Evolutionary conservation across 805 yeast genomes (phyloP), one percentile per base, ranked within the genome.

Genomic region (Metschnikowia arizonensis): DNA sequence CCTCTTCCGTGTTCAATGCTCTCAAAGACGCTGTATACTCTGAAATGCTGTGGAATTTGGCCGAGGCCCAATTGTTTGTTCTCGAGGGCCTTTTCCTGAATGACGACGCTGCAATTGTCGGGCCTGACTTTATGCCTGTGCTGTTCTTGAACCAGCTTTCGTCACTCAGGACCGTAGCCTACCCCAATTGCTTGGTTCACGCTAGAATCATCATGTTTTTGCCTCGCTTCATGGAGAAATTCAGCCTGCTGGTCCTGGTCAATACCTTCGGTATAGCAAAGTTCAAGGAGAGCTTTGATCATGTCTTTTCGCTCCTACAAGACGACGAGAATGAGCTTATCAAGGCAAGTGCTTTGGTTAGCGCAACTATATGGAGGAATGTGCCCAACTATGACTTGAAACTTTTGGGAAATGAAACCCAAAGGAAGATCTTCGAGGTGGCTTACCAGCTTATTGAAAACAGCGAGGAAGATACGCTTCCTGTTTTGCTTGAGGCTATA

Each of bases 401-500:
- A 7, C n/a, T 15, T 2, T 50, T 68, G 33, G 46, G 63, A 4
- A 49, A 53, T 7, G 50, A 53, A 1, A 39, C 57, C 4, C 76
- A 76, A 55, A 54, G 64, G 1, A 60, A 63, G 8, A 56, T 69
- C n/a, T 59, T 72, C 51, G 52, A 56, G 1, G 50, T 78, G 0
- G 72, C 82, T 9, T 56, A 61, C 2, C 60, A 73, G 2, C 61
- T 91, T 8, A 58, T 76, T 3, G 76, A 73, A 1, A 83, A 79
- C 1, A 77, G 93, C 0, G 85, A 81, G 36, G 96, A 88, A 37
- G 98, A 90, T 56, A 77, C 96, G 0, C 80, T 85, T 29, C 78
- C 89, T 1, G 72, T 85, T 38, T 63, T 90, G 33, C 73, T 86
- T 10, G 96, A 89, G 59, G 76, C 85, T 0, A 62, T 86, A n/a